Evolutionary conservation across 2,329 filamentous ascomycete species (phyloP), one percentile per base, ranked within the genome.

Genomic region (Verticillium dahliae): DNA sequence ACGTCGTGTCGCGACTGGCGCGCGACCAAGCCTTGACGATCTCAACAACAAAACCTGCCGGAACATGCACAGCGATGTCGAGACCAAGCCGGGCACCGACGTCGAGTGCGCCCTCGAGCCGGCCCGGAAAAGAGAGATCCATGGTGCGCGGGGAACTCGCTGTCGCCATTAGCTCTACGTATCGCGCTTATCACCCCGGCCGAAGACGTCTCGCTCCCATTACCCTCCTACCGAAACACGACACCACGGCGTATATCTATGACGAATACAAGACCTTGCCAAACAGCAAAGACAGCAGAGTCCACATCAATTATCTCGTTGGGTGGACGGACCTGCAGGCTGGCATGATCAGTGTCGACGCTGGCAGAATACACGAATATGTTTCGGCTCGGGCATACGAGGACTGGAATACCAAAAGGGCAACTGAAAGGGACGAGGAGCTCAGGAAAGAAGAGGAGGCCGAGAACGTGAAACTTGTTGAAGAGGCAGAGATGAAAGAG

Each of bases 301-400:
- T 80, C 56, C 74, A 80, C 7, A 75, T 85, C 63, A 78, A 78
- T 58, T 85, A 88, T 62, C 72, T 83, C 2, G 75, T 88, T 5
- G 80, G 80, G 6, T 86, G 83, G 79, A 76, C 72, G 31, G 83
- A 86, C 62, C 69, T 80, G 0, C 82, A 82, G 0, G 76, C 77
- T 0, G 82, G 80, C 45, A 75, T 78, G 18, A 70, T 81, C 56
- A 67, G 79, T 3, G 74, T 86, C 1, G 78, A 75, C 66, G 67
- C 80, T 67, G 74, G 78, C 74, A 61, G 76, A 63, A 76, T 86
- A 6, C 74, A 82, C 13, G 80, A 87, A 37, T 88, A 86, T 64
- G 84, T 88, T 7, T 86, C 85, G 0, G 80, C 81, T 1, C 73
- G 76, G 11, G 78, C 76, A 10, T 66, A 86, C 3, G 86, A 89